Evolutionary conservation across 495 filamentous ascomycete species (phyloP), one percentile per base, ranked within the genome.

Genomic region (Bathelium albidoporum): DNA sequence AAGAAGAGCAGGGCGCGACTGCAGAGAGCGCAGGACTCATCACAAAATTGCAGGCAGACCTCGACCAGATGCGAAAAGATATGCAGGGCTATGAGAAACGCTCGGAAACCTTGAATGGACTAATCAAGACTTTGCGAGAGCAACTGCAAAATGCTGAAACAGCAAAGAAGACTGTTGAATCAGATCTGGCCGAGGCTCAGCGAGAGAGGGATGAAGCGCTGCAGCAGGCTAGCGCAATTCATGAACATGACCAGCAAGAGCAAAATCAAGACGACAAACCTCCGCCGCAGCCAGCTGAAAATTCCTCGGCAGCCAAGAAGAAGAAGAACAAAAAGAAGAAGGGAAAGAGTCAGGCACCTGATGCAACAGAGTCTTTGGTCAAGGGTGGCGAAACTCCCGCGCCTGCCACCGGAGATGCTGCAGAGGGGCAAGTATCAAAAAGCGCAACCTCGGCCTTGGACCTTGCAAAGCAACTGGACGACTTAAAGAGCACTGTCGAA

Each of bases 401-500:
- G 29, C 49, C 49, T 29, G 24, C 49, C 29, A 29, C 49, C 2
- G 29, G 29, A 24, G 49, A 55, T 9, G 4, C 29, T 7, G 29
- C 49, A 28, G 49, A 55, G 16, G 74, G 76, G 28, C 77, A 80
- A 26, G 72, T 87, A 28, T 28, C 24, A 29, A 55, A 29, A 55
- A n/a, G 9, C 9, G 16, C 24, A 29, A 12, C 5, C 2, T 28
- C 20, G 9, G 29, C 49, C 5, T 26, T 24, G 29, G 49, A 28
- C 7, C 49, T 55, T 24, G 49, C 26, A 55, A 3, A 55, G 24
- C 1, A 55, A 29, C 16, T 55, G 20, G 26, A n/a, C 16, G 24
- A 55, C 29, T 72, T 94, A 34, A 82, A 82, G 45, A 72, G 78
- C n/a, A 82, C 88, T 62, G 64, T 95, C 12, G 75, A 79, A n/a